These are phyloP conservation scores for Mucor lusitanicus DNA, from an alignment of 371 early-diverging fungal species.

Conservation along the genomic window DNA sequence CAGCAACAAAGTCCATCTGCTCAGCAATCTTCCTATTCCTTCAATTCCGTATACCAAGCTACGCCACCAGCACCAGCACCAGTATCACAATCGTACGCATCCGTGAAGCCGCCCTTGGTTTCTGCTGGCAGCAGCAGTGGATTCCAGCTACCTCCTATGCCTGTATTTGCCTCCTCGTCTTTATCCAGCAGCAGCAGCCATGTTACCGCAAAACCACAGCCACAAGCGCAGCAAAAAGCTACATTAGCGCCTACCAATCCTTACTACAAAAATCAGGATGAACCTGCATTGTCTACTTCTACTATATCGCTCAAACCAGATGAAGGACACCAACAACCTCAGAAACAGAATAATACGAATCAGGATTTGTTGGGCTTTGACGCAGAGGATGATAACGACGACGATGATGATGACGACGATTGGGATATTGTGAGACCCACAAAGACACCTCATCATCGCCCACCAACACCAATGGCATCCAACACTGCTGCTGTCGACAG, in stretches of 20 bases:
- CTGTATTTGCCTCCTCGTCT: neutral
- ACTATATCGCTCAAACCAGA: constrained; percentile 21
- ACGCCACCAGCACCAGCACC: neutral
- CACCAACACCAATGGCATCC: constrained; percentile 8
- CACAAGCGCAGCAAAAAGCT: neutral
- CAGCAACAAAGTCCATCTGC: neutral
- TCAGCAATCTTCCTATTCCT: neutral
- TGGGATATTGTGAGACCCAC: neutral
- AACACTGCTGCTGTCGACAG: too few relatives aligned
- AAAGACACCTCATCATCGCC: neutral
- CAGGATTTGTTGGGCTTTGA: neutral
- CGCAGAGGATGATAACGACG: neutral
- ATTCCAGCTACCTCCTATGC: constrained; percentile 1
- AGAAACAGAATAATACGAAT: neutral
- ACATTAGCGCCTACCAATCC: neutral
- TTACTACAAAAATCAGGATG: constrained; percentile 5
- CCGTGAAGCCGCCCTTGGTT: neutral
- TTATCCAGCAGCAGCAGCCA: too few relatives aligned
- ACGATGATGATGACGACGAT: constrained; percentile 12
- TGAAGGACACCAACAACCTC: constrained; percentile 5
- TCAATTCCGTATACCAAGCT: constrained; percentile 1
- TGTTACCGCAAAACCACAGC: neutral
- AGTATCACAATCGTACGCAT: neutral
- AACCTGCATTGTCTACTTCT: constrained; percentile 14
- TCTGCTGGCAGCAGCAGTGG: neutral